Evolutionary conservation across 495 filamentous ascomycete genomes (phyloP), one percentile per base, ranked within the genome.

Genomic region (Annulohypoxylon stygium): DNA sequence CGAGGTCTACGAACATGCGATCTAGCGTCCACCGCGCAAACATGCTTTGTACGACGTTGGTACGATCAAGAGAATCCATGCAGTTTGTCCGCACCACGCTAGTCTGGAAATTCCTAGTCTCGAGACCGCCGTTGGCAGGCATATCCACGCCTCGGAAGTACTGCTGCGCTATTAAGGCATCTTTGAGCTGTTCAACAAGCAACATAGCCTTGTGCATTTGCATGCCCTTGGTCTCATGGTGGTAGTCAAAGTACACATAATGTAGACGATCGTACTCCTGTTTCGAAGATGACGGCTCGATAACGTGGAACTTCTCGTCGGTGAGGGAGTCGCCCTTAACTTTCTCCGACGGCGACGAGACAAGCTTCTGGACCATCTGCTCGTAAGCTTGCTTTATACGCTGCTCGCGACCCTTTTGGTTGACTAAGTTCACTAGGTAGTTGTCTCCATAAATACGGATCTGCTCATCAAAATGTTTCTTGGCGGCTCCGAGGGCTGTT

Each of bases 21-120:
- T 92, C 95, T n/a, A 98, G 81, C 11, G 90, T 91, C 88, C 89
- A 94, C 59, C 94, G 91, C 18, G 91, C 96, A 18, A 99, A 86
- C 92, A 97, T 96, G 76, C 92, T 96, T 79, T 99, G 96, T 2
- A 99, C 92, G 9, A 99, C 94, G 78, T 99, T 99, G 57, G 96
- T 99, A 61, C 96, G 93, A 81, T 99, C 96, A 10, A 99, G 87
- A 74, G 97, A 99, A 82, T 99, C 96, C 96, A 99, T 98, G 81
- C 96, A 99, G 77, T 99, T 99, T 20, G 96, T 98, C 48, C 96
- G 90, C 25, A 99, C 93, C 9, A 98, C 94, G 69, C 90, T 92
- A 4, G 88, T 91, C 83, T 99, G 96, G 55, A 85, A 84, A 54
- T 88, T 90, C 33, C 95, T 91, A 41, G 93, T 87, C 73, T 97